Conservation (phyloP, 2,329 filamentous ascomycete genomes). For the Thielaviopsis punctulata region DNA sequence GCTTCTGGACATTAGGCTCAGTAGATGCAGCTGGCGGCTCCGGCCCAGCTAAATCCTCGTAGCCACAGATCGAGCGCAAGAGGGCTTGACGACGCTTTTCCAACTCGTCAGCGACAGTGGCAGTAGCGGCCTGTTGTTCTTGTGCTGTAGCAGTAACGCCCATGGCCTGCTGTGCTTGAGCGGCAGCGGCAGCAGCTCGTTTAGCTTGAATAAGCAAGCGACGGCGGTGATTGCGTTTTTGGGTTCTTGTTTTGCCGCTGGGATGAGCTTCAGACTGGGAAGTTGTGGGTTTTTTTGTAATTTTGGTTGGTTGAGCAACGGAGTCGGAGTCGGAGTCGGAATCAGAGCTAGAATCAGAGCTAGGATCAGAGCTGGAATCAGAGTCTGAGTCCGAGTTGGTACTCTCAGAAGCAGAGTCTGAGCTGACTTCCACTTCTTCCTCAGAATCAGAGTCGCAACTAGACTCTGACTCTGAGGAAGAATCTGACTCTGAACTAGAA, state of each 20-base stretch:
- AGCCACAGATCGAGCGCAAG: constrained; percentile 27
- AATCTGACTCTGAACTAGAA: constrained; percentile 2
- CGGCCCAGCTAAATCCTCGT: background rate
- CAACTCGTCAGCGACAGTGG: background rate
- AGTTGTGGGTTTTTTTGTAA: too few species aligned
- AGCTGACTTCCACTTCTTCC: too few species aligned
- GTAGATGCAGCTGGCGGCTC: background rate
- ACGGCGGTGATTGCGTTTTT: constrained; percentile 9
- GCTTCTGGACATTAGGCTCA: constrained; percentile 9
- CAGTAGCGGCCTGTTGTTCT: too few species aligned
- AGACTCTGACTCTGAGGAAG: constrained; percentile 12
- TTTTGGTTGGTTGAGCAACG: too few species aligned
- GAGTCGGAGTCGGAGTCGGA: background rate
- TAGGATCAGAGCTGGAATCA: background rate
- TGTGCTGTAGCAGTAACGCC: too few species aligned
- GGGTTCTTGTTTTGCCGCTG: constrained; percentile 1
- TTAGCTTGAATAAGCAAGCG: background rate
- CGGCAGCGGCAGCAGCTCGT: too few species aligned
- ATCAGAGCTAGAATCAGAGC: constrained; percentile 1
- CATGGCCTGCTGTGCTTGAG: too few species aligned
- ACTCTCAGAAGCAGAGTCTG: background rate
- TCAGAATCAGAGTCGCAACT: constrained; percentile 10
- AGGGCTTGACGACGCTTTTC: constrained; percentile 4
- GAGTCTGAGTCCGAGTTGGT: constrained; percentile 3
- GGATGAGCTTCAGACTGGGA: too few species aligned